Conservation (phyloP, 1,284 basidiomycete genomes). For the Cryptococcus hybrid region DNA sequence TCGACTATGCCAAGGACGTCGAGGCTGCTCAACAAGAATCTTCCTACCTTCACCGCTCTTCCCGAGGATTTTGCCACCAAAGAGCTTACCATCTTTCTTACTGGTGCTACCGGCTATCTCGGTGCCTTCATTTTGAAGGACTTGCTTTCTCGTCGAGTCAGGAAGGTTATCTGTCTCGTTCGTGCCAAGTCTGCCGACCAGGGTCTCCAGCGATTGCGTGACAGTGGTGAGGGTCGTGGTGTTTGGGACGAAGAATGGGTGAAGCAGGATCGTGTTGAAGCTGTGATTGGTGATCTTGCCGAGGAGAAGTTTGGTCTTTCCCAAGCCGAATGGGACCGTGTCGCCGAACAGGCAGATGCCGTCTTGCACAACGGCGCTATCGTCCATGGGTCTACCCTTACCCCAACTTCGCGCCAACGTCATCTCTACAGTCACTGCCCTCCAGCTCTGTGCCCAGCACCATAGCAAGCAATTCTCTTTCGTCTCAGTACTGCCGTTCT, state of each 20-base stretch:
- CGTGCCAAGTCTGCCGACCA: conserved; percentile 66
- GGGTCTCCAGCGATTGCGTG: conserved; percentile 69
- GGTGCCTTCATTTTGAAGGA: conserved; percentile 90
- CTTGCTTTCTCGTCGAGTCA: conserved; percentile 67
- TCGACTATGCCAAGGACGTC: conserved; percentile 75
- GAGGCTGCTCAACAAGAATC: conserved; percentile 60
- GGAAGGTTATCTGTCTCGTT: conserved; percentile 89
- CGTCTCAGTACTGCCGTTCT: conserved; percentile 84
- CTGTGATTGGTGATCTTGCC: conserved; percentile 85
- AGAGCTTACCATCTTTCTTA: conserved; percentile 81
- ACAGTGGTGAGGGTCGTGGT: conserved; percentile 77
- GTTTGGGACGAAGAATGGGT: conserved; percentile 94
- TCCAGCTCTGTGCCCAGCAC: conserved; percentile 70
- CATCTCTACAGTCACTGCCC: conserved; percentile 76
- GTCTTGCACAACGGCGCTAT: conserved; percentile 95
- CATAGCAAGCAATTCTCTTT: conserved; percentile 85
- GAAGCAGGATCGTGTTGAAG: conserved; percentile 65
- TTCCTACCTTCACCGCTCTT: conserved; percentile 62
- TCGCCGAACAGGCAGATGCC: conserved; percentile 75
- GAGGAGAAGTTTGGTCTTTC: conserved; percentile 73
- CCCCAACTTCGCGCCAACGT: conserved; percentile 89
- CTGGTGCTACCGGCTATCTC: conserved; percentile 95
- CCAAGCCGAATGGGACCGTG: conserved; percentile 62
- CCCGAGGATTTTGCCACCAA: conserved; percentile 58
- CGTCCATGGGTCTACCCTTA: conserved; percentile 99